Evolutionary conservation across 2,329 filamentous ascomycete genomes (phyloP).

Genomic region (Fusarium avenaceum): DNA sequence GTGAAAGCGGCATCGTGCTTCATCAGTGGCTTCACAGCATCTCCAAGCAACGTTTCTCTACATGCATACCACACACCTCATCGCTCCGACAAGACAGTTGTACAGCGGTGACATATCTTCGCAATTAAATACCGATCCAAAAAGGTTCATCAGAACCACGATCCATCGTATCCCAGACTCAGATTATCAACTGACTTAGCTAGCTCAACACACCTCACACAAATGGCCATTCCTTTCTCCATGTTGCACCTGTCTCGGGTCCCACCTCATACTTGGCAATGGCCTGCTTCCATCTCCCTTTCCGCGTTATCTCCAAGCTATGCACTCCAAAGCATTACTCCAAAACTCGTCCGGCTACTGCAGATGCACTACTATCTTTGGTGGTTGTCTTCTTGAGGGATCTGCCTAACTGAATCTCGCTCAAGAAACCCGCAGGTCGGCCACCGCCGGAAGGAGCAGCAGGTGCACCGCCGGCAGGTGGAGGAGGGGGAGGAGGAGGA

Average conservation of each 20-base stretch:
- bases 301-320: constrained; percentile 5
- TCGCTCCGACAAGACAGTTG: neutral
- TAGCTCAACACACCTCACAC: constrained; percentile 23
- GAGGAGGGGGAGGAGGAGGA: constrained; percentile 55
- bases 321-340: constrained; percentile 54
- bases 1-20: constrained; percentile 24
- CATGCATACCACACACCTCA: constrained; percentile 15
- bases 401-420: constrained; percentile 85
- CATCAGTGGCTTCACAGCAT: constrained; percentile 11
- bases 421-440: constrained; percentile 75
- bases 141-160: constrained; percentile 21
- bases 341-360: constrained; percentile 82
- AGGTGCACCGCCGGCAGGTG: constrained; percentile 59
- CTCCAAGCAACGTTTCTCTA: constrained; percentile 17
- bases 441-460: constrained; percentile 63
- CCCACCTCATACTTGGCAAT: constrained; percentile 16
- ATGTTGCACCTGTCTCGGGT: constrained; percentile 19
- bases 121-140: constrained; percentile 25
- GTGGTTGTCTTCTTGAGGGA: constrained; percentile 89
- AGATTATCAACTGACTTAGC: constrained; percentile 24
- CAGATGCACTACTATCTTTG: constrained; percentile 82
- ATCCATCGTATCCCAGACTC: constrained; percentile 33
- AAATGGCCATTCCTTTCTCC: constrained; percentile 16
- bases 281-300: neutral
- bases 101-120: constrained; percentile 9